phyloP scores from a whole-genome alignment of 2,329 filamentous ascomycete species.

The Neopestalotiopsis sp. region DNA sequence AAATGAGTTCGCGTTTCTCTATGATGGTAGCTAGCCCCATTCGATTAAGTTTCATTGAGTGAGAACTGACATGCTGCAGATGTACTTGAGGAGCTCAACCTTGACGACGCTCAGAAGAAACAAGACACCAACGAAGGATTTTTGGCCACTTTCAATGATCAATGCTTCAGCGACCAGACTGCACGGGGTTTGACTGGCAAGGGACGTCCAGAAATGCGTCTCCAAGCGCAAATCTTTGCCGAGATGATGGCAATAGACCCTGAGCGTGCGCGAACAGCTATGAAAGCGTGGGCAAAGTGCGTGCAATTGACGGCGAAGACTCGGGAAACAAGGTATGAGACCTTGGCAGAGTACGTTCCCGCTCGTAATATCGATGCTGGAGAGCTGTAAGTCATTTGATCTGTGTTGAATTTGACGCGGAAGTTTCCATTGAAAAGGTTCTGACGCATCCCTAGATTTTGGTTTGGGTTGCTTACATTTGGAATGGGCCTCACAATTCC shows the following conservation, averaged over 20 bases:
- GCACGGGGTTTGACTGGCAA: neutral
- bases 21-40: conserved; percentile 32
- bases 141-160: too few species aligned
- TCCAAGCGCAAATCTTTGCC: conserved; percentile 29
- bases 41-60: too few species aligned
- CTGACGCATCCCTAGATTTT: conserved; percentile 27
- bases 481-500: conserved; percentile 42
- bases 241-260: conserved; percentile 32
- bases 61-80: too few species aligned
- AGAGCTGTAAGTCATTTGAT: conserved; percentile 27
- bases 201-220: conserved; percentile 22
- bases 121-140: too few species aligned
- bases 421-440: too few species aligned
- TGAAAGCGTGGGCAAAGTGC: conserved; percentile 30
- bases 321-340: conserved; percentile 22
- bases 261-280: conserved; percentile 25
- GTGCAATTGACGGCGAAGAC: conserved; percentile 22
- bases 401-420: too few species aligned
- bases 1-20: conserved; percentile 45
- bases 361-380: conserved; percentile 31
- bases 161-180: too few species aligned
- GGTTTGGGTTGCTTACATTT: conserved; percentile 42
- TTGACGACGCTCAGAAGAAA: too few species aligned
- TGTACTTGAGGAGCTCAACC: too few species aligned
- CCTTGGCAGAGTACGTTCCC: conserved; percentile 31